phyloP scores from a whole-genome alignment of 2,329 filamentous ascomycete species.

The Pseudopithomyces chartarum region DNA sequence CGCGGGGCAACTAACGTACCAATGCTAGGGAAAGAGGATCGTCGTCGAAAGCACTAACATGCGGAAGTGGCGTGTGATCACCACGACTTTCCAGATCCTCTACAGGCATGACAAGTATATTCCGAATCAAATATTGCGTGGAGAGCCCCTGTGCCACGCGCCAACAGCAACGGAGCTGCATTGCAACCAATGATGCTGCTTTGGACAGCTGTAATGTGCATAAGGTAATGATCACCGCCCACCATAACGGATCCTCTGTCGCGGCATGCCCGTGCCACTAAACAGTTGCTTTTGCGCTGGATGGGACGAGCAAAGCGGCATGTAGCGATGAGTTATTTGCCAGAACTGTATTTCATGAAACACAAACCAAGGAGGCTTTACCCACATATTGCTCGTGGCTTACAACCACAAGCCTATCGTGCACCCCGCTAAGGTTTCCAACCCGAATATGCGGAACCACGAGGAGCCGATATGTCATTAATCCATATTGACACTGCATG shows the following conservation, averaged over 20 bases:
- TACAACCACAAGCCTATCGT: background rate
- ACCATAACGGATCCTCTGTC: constrained; percentile 2
- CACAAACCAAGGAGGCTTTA: background rate
- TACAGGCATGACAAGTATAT: background rate
- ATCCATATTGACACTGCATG: background rate
- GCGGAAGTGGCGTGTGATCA: constrained; percentile 6
- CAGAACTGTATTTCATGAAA: background rate
- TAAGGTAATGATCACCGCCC: constrained; percentile 5
- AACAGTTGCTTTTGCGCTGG: background rate
- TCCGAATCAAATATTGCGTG: constrained; percentile 3
- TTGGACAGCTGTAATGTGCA: constrained; percentile 1
- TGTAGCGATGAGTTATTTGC: constrained; percentile 1
- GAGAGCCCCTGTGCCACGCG: background rate
- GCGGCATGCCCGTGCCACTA: constrained; percentile 4
- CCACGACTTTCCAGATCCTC: background rate
- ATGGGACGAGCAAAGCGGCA: background rate
- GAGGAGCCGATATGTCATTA: background rate
- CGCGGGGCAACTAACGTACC: background rate
- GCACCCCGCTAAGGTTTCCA: background rate
- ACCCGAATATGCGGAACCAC: background rate
- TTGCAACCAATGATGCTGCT: constrained; percentile 1
- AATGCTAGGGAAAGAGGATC: constrained; percentile 3
- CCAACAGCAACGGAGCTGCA: background rate
- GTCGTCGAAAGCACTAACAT: background rate
- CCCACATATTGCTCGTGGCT: background rate